Conservation (phyloP, 2,329 filamentous ascomycete genomes). For the Bisporella sp. region DNA sequence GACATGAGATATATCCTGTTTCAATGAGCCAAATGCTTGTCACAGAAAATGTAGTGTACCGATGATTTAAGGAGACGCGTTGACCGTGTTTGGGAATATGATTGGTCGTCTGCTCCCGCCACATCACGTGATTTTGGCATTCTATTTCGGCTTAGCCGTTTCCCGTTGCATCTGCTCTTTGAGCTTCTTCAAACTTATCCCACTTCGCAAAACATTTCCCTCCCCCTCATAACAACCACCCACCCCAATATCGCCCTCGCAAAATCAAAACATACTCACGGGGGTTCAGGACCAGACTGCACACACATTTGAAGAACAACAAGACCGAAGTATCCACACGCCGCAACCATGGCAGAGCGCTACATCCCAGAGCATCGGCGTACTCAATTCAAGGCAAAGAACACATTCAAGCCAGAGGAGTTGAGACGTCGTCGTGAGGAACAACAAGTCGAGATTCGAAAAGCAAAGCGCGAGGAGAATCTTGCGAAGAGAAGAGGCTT, state of each 20-base stretch:
- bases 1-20: too few species aligned
- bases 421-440: slow-evolving; percentile 96
- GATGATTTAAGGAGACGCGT: too few species aligned
- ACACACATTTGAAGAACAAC: slow-evolving; percentile 1
- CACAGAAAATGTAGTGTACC: too few species aligned
- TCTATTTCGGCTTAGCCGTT: too few species aligned
- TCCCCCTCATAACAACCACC: slow-evolving; percentile 1
- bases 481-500: slow-evolving; percentile 97
- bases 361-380: slow-evolving; percentile 99
- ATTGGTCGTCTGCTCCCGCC: too few species aligned
- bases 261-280: neutral
- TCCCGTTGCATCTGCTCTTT: too few species aligned
- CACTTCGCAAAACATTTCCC: neutral
- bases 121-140: too few species aligned
- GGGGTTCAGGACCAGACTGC: neutral
- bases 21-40: too few species aligned
- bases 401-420: slow-evolving; percentile 98
- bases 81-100: too few species aligned
- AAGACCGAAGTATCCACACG: slow-evolving; percentile 1
- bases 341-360: slow-evolving; percentile 76
- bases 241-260: slow-evolving; percentile 2
- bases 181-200: too few species aligned
- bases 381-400: slow-evolving; percentile 99
- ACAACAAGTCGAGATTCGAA: slow-evolving; percentile 98
- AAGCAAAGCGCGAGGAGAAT: slow-evolving; percentile 98